Evolutionary conservation across 1,284 basidiomycete genomes (phyloP), one percentile per base, ranked within the genome.

Genomic region (Pholiota adiposa): DNA sequence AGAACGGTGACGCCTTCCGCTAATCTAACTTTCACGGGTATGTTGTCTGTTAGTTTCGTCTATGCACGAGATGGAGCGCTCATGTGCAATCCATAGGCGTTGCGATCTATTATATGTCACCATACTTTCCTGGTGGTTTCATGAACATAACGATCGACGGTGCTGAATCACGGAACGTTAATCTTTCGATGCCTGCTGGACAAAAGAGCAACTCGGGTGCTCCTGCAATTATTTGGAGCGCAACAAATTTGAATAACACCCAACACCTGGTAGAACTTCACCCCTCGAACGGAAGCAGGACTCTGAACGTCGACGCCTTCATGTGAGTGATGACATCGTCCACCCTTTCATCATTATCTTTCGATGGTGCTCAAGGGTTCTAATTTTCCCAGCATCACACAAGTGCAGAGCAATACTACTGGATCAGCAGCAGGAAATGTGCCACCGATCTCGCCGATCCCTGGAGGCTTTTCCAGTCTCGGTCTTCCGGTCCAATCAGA

Each of bases 111-210:
- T 68, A 67, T 56, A 29, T 53, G 21, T 63, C 65, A 16, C 58
- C 62, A 5, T 56, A 52, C 44, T 58, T 68, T n/a, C 33, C 59
- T 11, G 59, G 57, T 36, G 29, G 53, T 21, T 54, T 49, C 7
- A 44, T 68, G 36, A 38, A 49, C 21, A 60, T 67, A 29, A 60
- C 41, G 43, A 53, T 68, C 18, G 67, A 68, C 49, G 67, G 63
- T 9, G 46, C 50, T 5, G 38, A 44, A 16, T 51, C 60, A 16
- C 50, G 48, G 4, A 23, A 50, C 21, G 43, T 68, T 25, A 56
- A 33, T 14, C 58, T 68, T 27, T 51, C 62, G 7, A 50, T 48
- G 9, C 58, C 59, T 11, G 25, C 38, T 34, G 62, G 57, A 8
- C 29, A 33, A 29, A 43, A 53, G 3, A 44, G 50, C 43, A 60